Conservation (phyloP, 2,329 filamentous ascomycete genomes). For the Raffaelea arxii region DNA sequence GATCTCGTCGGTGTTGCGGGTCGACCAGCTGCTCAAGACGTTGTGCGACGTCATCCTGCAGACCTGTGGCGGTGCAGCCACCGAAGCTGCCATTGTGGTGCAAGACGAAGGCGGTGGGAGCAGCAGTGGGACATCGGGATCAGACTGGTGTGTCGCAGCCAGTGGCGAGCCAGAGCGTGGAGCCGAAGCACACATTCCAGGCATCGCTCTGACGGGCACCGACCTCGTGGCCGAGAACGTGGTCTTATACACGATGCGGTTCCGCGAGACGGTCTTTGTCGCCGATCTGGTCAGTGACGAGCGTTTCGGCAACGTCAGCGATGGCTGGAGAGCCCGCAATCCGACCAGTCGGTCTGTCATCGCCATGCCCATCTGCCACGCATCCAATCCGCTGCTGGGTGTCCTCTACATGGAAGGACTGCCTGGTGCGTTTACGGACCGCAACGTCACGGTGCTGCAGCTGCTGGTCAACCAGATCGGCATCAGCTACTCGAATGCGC, state of each 20-base stretch:
- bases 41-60: conserved; percentile 77
- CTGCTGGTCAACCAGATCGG: conserved; percentile 71
- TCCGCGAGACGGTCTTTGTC: conserved; percentile 65
- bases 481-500: conserved; percentile 60
- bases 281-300: conserved; percentile 67
- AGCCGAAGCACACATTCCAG: conserved; percentile 55
- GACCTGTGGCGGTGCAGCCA: conserved; percentile 61
- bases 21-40: conserved; percentile 66
- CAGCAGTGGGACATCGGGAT: too few species aligned
- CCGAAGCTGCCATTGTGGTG: conserved; percentile 63
- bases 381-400: conserved; percentile 58
- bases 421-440: conserved; percentile 67
- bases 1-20: conserved; percentile 66
- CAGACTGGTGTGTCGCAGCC: conserved; percentile 63
- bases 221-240: conserved; percentile 67
- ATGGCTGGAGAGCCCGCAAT: conserved; percentile 58
- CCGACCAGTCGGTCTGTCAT: conserved; percentile 66
- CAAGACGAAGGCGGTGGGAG: conserved; percentile 55
- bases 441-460: conserved; percentile 56
- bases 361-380: conserved; percentile 69
- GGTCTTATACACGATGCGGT: conserved; percentile 66
- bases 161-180: conserved; percentile 63
- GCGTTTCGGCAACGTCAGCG: conserved; percentile 65
- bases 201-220: conserved; percentile 54
- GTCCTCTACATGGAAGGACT: conserved; percentile 68